Percentiles rank a stretch among this genome's conserved stretches.
Evolutionary conservation across 768 basidiomycete genomes (phyloP).

Genomic region (Kwoniella heveanensis): DNA sequence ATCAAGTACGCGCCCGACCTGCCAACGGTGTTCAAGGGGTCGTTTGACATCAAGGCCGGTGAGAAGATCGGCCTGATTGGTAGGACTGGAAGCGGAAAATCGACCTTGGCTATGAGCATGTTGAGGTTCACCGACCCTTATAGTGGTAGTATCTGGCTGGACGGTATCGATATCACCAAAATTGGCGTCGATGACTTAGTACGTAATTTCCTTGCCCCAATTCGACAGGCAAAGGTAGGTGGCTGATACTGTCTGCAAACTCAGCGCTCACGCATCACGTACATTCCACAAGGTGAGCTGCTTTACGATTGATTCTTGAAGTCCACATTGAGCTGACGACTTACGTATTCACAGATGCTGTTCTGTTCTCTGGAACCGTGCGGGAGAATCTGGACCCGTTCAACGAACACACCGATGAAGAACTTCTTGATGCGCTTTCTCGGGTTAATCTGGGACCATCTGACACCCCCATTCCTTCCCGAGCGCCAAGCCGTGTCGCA

Average conservation of each 20-base stretch:
- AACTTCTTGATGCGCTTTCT: slow-evolving; percentile 75
- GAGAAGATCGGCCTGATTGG: slow-evolving; percentile 81
- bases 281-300: slow-evolving; percentile 58
- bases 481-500: slow-evolving; percentile 27
- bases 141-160: slow-evolving; percentile 74
- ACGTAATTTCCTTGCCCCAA: slow-evolving; percentile 9
- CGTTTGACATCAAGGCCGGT: slow-evolving; percentile 69
- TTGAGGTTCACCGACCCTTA: slow-evolving; percentile 81
- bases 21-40: slow-evolving; percentile 74
- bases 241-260: slow-evolving; percentile 12
- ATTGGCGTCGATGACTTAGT: slow-evolving; percentile 79
- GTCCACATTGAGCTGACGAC: not conserved
- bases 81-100: slow-evolving; percentile 64
- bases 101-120: slow-evolving; percentile 79
- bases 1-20: slow-evolving; percentile 83
- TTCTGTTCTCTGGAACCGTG: slow-evolving; percentile 73
- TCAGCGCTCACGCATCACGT: slow-evolving; percentile 54
- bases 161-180: slow-evolving; percentile 81
- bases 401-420: slow-evolving; percentile 73
- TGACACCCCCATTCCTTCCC: slow-evolving; percentile 57
- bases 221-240: slow-evolving; percentile 10
- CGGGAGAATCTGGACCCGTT: slow-evolving; percentile 58
- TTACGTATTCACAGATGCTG: slow-evolving; percentile 15
- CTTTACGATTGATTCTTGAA: not conserved
- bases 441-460: slow-evolving; percentile 73